phyloP scores from a whole-genome alignment of 2,329 filamentous ascomycete species.

The Claviceps capensis region DNA sequence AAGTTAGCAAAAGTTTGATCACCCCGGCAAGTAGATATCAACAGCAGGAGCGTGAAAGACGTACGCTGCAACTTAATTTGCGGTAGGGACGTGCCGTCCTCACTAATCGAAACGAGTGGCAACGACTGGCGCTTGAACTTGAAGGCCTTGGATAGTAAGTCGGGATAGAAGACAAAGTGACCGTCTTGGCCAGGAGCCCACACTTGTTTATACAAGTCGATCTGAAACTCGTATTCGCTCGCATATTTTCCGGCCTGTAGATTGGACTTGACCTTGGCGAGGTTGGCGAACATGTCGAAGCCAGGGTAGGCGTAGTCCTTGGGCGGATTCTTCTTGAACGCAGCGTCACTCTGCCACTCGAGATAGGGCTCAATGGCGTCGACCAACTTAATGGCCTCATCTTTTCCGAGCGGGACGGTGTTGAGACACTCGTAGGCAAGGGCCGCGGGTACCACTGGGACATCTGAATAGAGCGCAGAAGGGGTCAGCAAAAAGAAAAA shows the following conservation, averaged over 20 bases:
- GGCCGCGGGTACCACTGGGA: conserved; percentile 20
- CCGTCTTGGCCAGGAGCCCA: conserved; percentile 43
- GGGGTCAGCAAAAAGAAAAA: background rate
- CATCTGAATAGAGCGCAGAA: conserved; percentile 7
- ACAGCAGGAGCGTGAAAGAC: background rate
- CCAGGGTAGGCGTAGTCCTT: conserved; percentile 33
- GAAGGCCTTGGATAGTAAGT: conserved; percentile 7
- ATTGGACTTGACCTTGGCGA: conserved; percentile 31
- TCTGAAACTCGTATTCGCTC: conserved; percentile 41
- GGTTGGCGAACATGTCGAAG: conserved; percentile 31
- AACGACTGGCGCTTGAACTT: conserved; percentile 11
- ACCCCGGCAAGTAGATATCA: too few species aligned
- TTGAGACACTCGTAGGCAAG: conserved; percentile 24
- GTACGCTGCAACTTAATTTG: conserved; percentile 11
- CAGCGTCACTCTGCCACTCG: conserved; percentile 34
- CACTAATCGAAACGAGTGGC: conserved; percentile 25
- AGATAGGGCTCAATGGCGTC: conserved; percentile 26
- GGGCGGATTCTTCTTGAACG: conserved; percentile 38
- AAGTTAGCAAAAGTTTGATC: background rate
- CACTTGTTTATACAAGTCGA: conserved; percentile 38
- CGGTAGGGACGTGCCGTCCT: conserved; percentile 14
- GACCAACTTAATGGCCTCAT: conserved; percentile 21
- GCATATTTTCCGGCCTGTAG: conserved; percentile 27
- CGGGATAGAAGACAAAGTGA: conserved; percentile 32
- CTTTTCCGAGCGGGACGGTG: conserved; percentile 24